These are phyloP conservation scores for Albatrellus ellisii DNA, from an alignment of 768 basidiomycete genomes.

Conservation along the genomic window DNA sequence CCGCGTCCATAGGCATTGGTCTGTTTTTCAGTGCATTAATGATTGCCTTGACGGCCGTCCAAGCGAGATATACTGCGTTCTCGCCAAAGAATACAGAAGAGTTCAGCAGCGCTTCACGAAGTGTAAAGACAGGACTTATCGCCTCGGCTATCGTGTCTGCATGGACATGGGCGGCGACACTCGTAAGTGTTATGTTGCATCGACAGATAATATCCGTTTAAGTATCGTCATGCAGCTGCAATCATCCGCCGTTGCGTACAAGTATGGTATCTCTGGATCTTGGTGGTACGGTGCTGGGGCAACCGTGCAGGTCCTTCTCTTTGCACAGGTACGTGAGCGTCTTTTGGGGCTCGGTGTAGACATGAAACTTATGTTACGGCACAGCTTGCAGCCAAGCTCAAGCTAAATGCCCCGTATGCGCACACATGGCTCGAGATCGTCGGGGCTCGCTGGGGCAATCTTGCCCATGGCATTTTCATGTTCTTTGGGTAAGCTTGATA, in stretches of 20 bases:
- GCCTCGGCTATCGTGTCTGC: conserved; percentile 87
- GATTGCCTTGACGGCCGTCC: conserved; percentile 64
- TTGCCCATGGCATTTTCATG: conserved; percentile 76
- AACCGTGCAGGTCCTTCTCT: conserved; percentile 80
- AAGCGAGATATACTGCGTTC: conserved; percentile 73
- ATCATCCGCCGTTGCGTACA: conserved; percentile 76
- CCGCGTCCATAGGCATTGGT: conserved; percentile 60
- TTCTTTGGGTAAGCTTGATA: conserved; percentile 50
- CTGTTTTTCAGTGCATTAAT: conserved; percentile 79
- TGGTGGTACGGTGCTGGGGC: conserved; percentile 94
- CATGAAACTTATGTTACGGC: neutral
- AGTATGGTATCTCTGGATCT: conserved; percentile 73
- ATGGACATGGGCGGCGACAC: conserved; percentile 83
- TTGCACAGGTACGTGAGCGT: conserved; percentile 47
- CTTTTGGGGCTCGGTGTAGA: neutral
- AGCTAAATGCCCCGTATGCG: conserved; percentile 79
- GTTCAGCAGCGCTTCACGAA: conserved; percentile 69
- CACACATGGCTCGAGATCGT: conserved; percentile 89
- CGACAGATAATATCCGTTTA: neutral
- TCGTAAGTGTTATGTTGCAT: conserved; percentile 32
- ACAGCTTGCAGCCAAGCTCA: conserved; percentile 84
- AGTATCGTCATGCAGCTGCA: conserved; percentile 37
- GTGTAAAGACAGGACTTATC: conserved; percentile 84
- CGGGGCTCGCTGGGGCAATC: conserved; percentile 61
- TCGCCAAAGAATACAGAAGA: conserved; percentile 74